Conservation (phyloP, 2,329 filamentous ascomycete species). For the Periconia macrospinosa region DNA sequence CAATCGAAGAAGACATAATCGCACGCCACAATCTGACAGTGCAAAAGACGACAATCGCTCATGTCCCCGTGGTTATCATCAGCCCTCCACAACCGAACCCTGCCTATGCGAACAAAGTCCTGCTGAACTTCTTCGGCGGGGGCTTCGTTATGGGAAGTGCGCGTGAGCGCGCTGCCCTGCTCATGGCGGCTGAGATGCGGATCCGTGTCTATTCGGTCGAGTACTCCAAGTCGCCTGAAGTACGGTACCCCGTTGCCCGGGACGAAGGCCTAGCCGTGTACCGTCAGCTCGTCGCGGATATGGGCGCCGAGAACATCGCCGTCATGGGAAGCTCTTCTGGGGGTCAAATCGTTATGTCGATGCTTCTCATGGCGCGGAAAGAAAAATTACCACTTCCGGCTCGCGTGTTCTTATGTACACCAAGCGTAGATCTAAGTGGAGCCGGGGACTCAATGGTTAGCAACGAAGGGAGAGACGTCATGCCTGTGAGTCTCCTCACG, state of each 20-base stretch:
- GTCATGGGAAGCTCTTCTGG: slow-evolving; percentile 4
- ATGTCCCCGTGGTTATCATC: slow-evolving; percentile 1
- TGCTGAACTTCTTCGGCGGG: slow-evolving; percentile 5
- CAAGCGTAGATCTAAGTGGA: slow-evolving; percentile 1
- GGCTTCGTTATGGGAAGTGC: slow-evolving; percentile 4
- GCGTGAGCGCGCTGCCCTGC: slow-evolving; percentile 1
- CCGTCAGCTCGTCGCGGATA: background rate
- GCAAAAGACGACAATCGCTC: background rate
- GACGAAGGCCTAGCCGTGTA: slow-evolving; percentile 1
- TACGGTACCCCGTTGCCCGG: slow-evolving; percentile 1
- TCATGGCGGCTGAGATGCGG: slow-evolving; percentile 2
- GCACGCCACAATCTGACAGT: slow-evolving; percentile 1
- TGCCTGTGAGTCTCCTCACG: background rate
- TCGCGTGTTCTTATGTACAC: slow-evolving; percentile 2
- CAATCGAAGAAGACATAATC: slow-evolving; percentile 3
- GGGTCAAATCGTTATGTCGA: background rate
- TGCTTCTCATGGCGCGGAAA: background rate
- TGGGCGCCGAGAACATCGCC: background rate
- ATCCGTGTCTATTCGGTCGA: slow-evolving; percentile 3
- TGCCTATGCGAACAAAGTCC: slow-evolving; percentile 2
- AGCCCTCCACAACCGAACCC: background rate
- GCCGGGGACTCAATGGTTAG: background rate
- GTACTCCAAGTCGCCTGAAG: slow-evolving; percentile 1
- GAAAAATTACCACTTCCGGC: slow-evolving; percentile 1
- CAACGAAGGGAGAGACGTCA: slow-evolving; percentile 3